phyloP scores from a whole-genome alignment of 176 grass and related monocot genomes.

The Eragrostis nindensis region DNA sequence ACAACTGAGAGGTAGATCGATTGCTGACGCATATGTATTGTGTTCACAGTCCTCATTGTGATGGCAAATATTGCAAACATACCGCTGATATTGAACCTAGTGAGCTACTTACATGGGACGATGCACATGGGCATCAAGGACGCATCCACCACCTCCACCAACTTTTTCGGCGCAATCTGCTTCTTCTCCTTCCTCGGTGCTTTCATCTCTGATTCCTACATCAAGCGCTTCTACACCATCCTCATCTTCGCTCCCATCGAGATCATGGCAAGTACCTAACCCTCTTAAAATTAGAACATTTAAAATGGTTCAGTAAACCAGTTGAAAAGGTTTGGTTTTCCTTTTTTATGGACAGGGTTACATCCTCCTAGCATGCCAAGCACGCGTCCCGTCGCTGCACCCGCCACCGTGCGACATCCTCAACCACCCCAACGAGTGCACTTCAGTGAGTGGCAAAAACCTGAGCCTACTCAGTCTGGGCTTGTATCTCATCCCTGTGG shows the following conservation, averaged over 20 bases:
- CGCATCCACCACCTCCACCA: conserved; percentile 49
- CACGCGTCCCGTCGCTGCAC: conserved; percentile 45
- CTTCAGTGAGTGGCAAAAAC: conserved; percentile 33
- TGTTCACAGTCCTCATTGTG: conserved; percentile 45
- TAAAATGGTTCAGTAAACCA: neutral
- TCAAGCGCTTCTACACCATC: conserved; percentile 61
- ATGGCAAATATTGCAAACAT: conserved; percentile 46
- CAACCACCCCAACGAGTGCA: conserved; percentile 26
- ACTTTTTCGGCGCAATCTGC: conserved; percentile 47
- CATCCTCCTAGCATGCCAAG: conserved; percentile 56
- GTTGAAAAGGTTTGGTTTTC: too few species aligned
- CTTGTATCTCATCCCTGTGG: conserved; percentile 51
- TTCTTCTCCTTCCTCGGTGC: conserved; percentile 65
- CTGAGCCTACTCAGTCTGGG: conserved; percentile 49
- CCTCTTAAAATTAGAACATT: neutral
- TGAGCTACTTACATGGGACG: conserved; percentile 57
- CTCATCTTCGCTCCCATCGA: conserved; percentile 59
- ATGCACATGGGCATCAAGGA: conserved; percentile 62
- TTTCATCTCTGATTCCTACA: conserved; percentile 75
- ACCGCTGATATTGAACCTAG: conserved; percentile 56
- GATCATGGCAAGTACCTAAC: conserved; percentile 47
- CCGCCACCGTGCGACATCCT: conserved; percentile 46
- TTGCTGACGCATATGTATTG: neutral
- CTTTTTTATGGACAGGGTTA: conserved; percentile 37
- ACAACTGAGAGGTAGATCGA: too few species aligned